Base-by-base conservation (phyloP, 352 stramenopile genomes). In the Discostella stelligera region DNA sequence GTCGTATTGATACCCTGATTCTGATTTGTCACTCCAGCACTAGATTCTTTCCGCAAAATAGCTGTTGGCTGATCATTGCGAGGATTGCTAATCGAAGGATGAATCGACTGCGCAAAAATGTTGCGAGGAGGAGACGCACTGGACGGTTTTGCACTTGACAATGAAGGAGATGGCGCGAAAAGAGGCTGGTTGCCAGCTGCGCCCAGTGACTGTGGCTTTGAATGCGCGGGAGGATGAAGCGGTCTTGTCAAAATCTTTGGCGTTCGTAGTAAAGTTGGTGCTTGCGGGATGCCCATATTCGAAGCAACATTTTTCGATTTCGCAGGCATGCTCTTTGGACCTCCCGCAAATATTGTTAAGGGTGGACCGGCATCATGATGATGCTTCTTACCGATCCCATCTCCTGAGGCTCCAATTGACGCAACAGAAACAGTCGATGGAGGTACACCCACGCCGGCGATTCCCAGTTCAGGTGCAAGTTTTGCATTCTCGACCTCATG, bases 221-320 rank as follows among this genome's bases (percentile, higher is more conserved):
- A 49, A 32, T 20, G n/a, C 20, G 21, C 20, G 1, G 66, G 66
- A 37, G 66, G 55, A 67, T 74, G 67, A 23, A 18, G 71, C 11
- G 77, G 77, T 13, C 77, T 79, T n/a, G 66, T 62, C 25, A 84
- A 72, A 54, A 84, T 84, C 52, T 75, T 84, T 18, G 77, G 77
- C 46, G 71, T 46, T 64, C 65, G 66, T 9, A 44, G 37, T 44
- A 84, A 52, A 63, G 63, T 72, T 0, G 77, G 77, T 20, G 58
- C 77, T 39, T 79, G 50, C 25, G 77, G 77, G 46, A 84, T 84
- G 39, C 77, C 77, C 77, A 84, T 84, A 30, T 71, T 76, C 0
- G 77, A 80, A 49, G 58, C 30, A 46, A 39, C 23, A 27, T 20
- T 37, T 21, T 63, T 71, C 48, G 63, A 53, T 59, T 79, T 79